Conservation (phyloP, 1,139 yeast species). For the Kluyveromyces sp. region DNA sequence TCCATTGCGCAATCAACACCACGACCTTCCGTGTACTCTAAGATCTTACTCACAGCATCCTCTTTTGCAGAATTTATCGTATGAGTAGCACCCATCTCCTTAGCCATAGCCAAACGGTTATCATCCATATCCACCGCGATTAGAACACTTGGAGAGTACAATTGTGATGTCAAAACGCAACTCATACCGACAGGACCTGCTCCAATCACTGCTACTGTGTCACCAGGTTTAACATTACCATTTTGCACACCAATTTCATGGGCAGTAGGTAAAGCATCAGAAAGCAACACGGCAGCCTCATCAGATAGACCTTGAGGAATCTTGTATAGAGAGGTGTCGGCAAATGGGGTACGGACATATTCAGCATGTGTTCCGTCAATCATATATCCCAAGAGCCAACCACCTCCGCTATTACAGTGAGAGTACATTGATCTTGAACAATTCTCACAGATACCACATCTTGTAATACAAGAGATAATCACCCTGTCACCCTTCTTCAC, state of each 20-base stretch:
- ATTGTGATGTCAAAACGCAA: constrained; percentile 2
- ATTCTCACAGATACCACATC: constrained; percentile 4
- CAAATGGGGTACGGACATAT: constrained; percentile 2
- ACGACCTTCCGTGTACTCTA: constrained; percentile 1
- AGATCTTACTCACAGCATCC: background rate
- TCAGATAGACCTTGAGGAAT: constrained; percentile 1
- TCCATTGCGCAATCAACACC: constrained; percentile 5
- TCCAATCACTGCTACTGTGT: constrained; percentile 2
- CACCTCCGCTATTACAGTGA: constrained; percentile 2
- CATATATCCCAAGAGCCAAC: constrained; percentile 2
- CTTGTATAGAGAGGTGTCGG: constrained; percentile 2
- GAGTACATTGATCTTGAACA: constrained; percentile 1
- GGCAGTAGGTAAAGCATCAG: constrained; percentile 4
- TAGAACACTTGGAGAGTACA: constrained; percentile 3
- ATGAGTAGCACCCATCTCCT: constrained; percentile 1
- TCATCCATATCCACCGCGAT: constrained; percentile 3
- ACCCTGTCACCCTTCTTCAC: constrained; percentile 3
- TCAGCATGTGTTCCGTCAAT: constrained; percentile 4
- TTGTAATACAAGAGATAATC: constrained; percentile 2
- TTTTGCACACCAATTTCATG: constrained; percentile 5
- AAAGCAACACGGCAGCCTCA: constrained; percentile 3
- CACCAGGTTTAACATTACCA: constrained; percentile 4
- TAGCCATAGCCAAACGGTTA: constrained; percentile 2
- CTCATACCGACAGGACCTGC: constrained; percentile 5
- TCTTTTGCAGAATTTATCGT: constrained; percentile 1